These are phyloP conservation scores for Neurospora sp. DNA, from an alignment of 495 filamentous ascomycete species.

Conservation along the genomic window DNA sequence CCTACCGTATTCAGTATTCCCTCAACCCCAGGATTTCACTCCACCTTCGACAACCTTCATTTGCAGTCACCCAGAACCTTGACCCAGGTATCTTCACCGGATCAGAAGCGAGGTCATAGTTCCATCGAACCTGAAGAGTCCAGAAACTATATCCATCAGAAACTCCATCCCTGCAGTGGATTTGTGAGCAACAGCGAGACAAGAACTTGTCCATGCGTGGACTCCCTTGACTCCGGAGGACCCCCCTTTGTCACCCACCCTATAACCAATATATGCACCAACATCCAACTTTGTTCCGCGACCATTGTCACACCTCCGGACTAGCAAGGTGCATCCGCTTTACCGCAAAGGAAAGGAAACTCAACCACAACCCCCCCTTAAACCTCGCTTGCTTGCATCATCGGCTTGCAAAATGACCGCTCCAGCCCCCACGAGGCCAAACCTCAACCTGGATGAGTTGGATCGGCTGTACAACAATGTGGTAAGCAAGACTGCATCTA, in stretches of 20 bases:
- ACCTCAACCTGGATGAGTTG: slow-evolving; percentile 24
- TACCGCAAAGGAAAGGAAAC: neutral
- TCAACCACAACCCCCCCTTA: neutral
- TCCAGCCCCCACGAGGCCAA: slow-evolving; percentile 18
- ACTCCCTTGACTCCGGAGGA: neutral
- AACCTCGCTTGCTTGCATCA: neutral
- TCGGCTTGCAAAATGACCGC: slow-evolving; percentile 25
- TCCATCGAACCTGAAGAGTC: neutral
- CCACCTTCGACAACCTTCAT: neutral
- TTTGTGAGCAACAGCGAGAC: neutral
- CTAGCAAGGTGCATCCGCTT: neutral
- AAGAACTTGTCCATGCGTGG: neutral
- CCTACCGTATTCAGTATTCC: neutral
- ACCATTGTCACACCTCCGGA: neutral
- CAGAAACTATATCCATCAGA: neutral
- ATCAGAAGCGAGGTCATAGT: neutral
- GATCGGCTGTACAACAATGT: slow-evolving; percentile 38
- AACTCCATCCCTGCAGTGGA: neutral
- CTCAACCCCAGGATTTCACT: neutral
- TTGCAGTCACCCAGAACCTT: neutral
- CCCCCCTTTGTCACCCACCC: neutral
- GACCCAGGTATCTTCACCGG: neutral
- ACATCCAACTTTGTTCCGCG: neutral
- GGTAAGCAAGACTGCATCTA: slow-evolving; percentile 20
- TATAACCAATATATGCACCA: neutral